A percentile compares a stretch with the other conserved stretches of the same genome.
Evolutionary conservation across 2,329 filamentous ascomycete species (phyloP).

Genomic region (Paecilomyces niveus): DNA sequence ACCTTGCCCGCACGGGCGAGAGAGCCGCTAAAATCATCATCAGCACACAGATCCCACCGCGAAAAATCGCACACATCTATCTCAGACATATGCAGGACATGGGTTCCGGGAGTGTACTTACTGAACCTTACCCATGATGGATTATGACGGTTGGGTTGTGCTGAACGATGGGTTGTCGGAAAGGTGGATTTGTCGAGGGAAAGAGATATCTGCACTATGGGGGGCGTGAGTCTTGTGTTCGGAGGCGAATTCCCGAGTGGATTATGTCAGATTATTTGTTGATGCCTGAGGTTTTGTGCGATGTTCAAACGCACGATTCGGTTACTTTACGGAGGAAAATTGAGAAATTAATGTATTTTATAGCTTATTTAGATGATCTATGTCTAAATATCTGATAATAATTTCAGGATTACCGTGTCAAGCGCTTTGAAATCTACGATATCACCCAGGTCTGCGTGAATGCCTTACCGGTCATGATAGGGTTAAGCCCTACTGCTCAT

Average conservation of each 20-base stretch:
- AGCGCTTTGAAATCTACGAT: neutral
- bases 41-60: neutral
- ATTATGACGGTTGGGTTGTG: slow-evolving; percentile 30
- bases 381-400: neutral
- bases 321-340: neutral
- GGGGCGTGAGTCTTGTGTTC: neutral
- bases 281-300: slow-evolving; percentile 8
- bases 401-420: neutral
- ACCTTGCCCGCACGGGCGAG: slow-evolving; percentile 96
- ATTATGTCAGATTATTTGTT: neutral
- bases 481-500: slow-evolving; percentile 12
- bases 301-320: neutral
- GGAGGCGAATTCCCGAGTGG: neutral
- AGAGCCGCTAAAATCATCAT: slow-evolving; percentile 51
- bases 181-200: slow-evolving; percentile 6
- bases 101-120: neutral
- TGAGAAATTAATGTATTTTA: neutral
- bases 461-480: slow-evolving; percentile 10
- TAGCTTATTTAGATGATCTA: neutral
- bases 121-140: slow-evolving; percentile 85
- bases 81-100: neutral
- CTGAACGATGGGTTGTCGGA: slow-evolving; percentile 12
- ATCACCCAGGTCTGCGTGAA: neutral
- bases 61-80: neutral
- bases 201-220: neutral